Conservation (phyloP, 169 alveolate genomes). For the Sarcocystis neurona region DNA sequence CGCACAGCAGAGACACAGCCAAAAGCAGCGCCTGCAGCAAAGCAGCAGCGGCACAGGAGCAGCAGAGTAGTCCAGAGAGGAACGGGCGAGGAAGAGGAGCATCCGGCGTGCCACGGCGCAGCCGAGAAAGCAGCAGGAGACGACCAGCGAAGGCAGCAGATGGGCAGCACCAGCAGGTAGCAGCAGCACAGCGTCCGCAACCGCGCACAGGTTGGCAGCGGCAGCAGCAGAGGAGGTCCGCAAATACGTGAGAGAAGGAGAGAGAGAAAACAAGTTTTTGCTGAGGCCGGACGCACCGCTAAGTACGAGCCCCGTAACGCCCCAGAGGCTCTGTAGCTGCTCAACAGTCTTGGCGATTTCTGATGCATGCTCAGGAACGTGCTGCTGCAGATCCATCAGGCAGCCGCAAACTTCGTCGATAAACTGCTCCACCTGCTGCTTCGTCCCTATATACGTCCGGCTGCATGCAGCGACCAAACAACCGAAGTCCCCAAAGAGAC, state of each 20-base stretch:
- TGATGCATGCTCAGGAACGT: neutral
- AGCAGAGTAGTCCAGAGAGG: too few species aligned
- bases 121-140: too few species aligned
- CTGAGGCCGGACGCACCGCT: slow-evolving; percentile 35
- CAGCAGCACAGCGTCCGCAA: too few species aligned
- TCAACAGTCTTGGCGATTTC: neutral
- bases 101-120: too few species aligned
- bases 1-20: too few species aligned
- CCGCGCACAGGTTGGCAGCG: too few species aligned
- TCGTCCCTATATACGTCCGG: slow-evolving; percentile 54
- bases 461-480: neutral
- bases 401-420: slow-evolving; percentile 36
- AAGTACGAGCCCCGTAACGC: slow-evolving; percentile 28
- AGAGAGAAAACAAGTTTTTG: neutral
- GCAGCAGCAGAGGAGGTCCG: too few species aligned
- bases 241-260: neutral
- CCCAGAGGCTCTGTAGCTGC: slow-evolving; percentile 32
- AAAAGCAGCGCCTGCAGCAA: neutral
- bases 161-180: too few species aligned
- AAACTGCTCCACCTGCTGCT: slow-evolving; percentile 28
- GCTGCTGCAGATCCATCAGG: neutral
- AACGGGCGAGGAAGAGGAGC: too few species aligned
- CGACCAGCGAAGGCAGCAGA: too few species aligned
- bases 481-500: neutral
- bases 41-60: too few species aligned